Evolutionary conservation across 2,329 filamentous ascomycete genomes (phyloP).

Genomic region (Chaetomium sp.): DNA sequence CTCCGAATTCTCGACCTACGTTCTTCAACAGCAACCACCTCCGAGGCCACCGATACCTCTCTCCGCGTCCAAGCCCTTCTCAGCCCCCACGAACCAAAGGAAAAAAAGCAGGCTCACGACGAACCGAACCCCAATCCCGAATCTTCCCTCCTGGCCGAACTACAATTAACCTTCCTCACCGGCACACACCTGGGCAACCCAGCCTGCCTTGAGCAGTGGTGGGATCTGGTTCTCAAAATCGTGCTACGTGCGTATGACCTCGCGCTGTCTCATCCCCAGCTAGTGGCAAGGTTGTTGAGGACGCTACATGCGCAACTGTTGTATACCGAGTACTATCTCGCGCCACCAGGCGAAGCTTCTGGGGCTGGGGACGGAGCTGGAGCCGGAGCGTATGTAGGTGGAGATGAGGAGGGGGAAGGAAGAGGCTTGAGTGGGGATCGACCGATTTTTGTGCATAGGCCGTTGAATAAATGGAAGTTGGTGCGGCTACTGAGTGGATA

Average conservation of each 20-base stretch:
- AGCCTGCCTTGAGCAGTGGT: constrained; percentile 57
- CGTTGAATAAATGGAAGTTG: constrained; percentile 30
- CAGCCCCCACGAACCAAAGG: not conserved
- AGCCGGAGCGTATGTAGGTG: no score
- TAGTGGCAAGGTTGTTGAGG: constrained; percentile 43
- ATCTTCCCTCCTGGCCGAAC: constrained; percentile 49
- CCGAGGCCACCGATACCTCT: constrained; percentile 37
- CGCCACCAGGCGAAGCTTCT: constrained; percentile 10
- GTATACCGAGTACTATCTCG: constrained; percentile 44
- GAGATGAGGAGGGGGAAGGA: no score
- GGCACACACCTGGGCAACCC: constrained; percentile 53
- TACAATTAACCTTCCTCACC: constrained; percentile 54
- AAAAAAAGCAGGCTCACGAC: constrained; percentile 15
- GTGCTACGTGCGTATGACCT: constrained; percentile 46
- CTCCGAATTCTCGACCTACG: constrained; percentile 30
- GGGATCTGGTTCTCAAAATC: constrained; percentile 46
- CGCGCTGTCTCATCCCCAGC: constrained; percentile 34
- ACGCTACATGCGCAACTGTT: constrained; percentile 49
- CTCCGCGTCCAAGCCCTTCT: constrained; percentile 40
- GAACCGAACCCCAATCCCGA: constrained; percentile 15
- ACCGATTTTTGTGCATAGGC: constrained; percentile 30
- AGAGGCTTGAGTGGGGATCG: constrained; percentile 7
- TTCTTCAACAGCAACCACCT: constrained; percentile 22
- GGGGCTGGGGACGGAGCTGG: no score
- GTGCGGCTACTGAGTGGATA: constrained; percentile 42